Evolutionary conservation across 352 stramenopile species (phyloP).

Genomic region (Globisporangium radiosum): DNA sequence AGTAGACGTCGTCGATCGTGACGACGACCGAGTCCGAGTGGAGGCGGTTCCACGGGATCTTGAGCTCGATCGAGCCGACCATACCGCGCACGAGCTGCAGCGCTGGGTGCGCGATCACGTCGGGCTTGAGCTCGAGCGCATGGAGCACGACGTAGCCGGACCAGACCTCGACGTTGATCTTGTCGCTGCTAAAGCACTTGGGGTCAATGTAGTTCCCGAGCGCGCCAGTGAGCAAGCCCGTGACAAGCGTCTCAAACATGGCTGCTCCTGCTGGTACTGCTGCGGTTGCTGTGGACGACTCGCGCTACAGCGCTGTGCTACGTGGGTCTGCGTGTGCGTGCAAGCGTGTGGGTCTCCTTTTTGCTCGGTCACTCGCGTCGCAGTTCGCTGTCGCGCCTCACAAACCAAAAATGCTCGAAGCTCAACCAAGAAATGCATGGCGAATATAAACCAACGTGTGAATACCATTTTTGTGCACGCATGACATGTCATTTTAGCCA

Average conservation of each 20-base stretch:
- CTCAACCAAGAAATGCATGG: too few species aligned
- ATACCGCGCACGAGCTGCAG: conserved; percentile 72
- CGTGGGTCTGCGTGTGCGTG: too few species aligned
- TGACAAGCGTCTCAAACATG: conserved; percentile 88
- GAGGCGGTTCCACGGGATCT: conserved; percentile 87
- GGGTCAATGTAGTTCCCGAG: conserved; percentile 85
- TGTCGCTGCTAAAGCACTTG: conserved; percentile 84
- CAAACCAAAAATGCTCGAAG: too few species aligned
- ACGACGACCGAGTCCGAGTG: conserved; percentile 84
- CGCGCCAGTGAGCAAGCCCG: conserved; percentile 75
- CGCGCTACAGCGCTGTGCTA: too few species aligned
- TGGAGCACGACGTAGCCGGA: conserved; percentile 81
- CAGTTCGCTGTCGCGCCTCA: too few species aligned
- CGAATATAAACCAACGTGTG: too few species aligned
- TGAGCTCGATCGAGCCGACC: conserved; percentile 82
- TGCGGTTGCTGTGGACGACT: too few species aligned
- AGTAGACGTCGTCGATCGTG: conserved; percentile 83
- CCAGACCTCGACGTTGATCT: conserved; percentile 86
- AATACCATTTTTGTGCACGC: too few species aligned
- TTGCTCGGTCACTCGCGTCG: too few species aligned
- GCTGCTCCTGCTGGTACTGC: too few species aligned
- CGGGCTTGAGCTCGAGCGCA: conserved; percentile 73
- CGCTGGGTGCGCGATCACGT: conserved; percentile 57
- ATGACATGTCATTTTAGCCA: too few species aligned
- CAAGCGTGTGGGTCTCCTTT: too few species aligned